Conservation (phyloP, 768 basidiomycete species). For the Mycena crocata region DNA sequence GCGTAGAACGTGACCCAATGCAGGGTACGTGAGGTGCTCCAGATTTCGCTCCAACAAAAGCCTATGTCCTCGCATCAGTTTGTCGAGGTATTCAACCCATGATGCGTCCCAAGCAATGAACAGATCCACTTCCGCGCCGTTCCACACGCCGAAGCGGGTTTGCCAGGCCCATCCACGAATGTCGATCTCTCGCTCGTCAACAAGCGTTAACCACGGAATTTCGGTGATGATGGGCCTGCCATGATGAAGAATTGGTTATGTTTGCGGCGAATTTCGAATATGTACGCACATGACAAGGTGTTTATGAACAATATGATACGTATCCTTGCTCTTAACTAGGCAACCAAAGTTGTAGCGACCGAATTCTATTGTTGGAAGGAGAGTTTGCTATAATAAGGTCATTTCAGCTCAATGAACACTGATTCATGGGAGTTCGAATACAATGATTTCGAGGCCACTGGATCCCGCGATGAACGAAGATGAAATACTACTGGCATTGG, state of each 20-base stretch:
- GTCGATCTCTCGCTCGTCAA: constrained; percentile 23
- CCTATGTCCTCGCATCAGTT: constrained; percentile 3
- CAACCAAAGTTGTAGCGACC: constrained; percentile 34
- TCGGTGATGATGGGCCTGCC: constrained; percentile 6
- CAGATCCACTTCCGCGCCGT: constrained; percentile 33
- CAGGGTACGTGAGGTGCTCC: constrained; percentile 28
- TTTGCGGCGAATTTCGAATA: background rate
- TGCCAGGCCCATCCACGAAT: constrained; percentile 8
- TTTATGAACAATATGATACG: constrained; percentile 10
- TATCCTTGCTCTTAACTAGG: constrained; percentile 19
- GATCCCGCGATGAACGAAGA: no score
- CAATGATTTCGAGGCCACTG: constrained; percentile 23
- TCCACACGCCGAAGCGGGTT: constrained; percentile 35
- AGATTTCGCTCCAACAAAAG: constrained; percentile 18
- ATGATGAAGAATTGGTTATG: background rate
- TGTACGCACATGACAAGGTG: constrained; percentile 4
- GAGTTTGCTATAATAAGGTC: constrained; percentile 18
- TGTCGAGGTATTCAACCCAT: background rate
- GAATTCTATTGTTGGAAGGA: constrained; percentile 17
- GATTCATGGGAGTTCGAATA: background rate
- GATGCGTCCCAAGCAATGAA: constrained; percentile 32
- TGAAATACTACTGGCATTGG: no score
- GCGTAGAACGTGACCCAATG: constrained; percentile 35
- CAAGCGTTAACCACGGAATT: constrained; percentile 21
- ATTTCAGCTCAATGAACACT: background rate